Percentiles rank a stretch among this genome's conserved stretches.
These are phyloP conservation scores for Boletus insuetus DNA, from an alignment of 768 basidiomycete genomes.

Conservation along the genomic window DNA sequence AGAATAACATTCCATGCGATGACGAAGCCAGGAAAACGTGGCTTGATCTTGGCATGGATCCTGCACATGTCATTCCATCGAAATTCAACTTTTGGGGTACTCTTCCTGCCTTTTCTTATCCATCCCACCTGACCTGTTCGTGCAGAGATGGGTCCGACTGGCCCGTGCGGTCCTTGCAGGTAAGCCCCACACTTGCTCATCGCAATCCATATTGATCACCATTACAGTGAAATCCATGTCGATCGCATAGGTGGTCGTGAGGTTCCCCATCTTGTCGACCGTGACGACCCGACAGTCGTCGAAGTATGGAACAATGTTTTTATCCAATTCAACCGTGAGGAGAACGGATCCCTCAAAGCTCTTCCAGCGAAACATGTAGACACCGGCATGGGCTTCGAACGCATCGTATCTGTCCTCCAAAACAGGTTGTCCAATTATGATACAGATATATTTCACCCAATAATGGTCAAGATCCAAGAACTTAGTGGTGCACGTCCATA, in stretches of 20 bases:
- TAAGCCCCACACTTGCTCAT: constrained; percentile 22
- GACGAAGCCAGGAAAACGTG: constrained; percentile 84
- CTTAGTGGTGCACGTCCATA: constrained; percentile 88
- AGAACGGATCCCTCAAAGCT: constrained; percentile 71
- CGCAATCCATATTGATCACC: neutral
- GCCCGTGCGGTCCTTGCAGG: constrained; percentile 98
- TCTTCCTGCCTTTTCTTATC: constrained; percentile 19
- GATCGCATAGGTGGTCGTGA: constrained; percentile 98
- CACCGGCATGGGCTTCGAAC: constrained; percentile 99
- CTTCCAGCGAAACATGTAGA: constrained; percentile 96
- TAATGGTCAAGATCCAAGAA: constrained; percentile 84
- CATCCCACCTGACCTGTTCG: constrained; percentile 2
- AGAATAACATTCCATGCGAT: constrained; percentile 83
- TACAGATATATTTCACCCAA: constrained; percentile 90
- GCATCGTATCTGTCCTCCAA: constrained; percentile 91
- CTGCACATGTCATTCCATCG: constrained; percentile 88
- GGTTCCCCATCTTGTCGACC: constrained; percentile 88
- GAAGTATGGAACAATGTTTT: constrained; percentile 99
- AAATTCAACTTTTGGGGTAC: constrained; percentile 99
- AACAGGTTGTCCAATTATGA: constrained; percentile 95
- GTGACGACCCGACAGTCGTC: constrained; percentile 94
- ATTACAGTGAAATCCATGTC: constrained; percentile 85
- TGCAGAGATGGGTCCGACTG: constrained; percentile 96
- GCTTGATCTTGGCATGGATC: constrained; percentile 84
- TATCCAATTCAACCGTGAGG: constrained; percentile 97